These are phyloP conservation scores for Fraxinus velutina DNA, from an alignment of 305 asterid species.

Conservation along the genomic window DNA sequence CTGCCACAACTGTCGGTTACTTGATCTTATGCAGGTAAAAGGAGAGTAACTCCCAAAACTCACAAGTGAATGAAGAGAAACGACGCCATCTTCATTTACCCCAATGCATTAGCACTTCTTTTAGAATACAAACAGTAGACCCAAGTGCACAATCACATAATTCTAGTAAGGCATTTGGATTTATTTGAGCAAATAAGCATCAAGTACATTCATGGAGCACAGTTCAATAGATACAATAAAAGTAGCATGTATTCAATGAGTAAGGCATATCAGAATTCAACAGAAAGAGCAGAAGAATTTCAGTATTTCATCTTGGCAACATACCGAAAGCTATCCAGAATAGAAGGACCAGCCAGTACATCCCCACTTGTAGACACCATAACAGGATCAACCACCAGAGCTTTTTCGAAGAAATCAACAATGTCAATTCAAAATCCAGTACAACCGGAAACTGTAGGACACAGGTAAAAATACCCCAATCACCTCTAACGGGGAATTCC, in stretches of 20 bases:
- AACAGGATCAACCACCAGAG: constrained; percentile 97
- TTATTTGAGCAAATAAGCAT: neutral
- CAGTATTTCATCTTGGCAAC: constrained; percentile 13
- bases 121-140: neutral
- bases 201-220: neutral
- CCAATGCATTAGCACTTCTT: neutral
- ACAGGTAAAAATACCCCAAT: neutral
- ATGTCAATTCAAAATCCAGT: constrained; percentile 23
- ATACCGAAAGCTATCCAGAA: constrained; percentile 66
- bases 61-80: neutral
- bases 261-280: neutral
- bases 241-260: neutral
- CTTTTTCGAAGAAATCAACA: constrained; percentile 48
- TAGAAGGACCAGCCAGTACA: constrained; percentile 64
- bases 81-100: neutral
- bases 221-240: neutral
- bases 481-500: constrained; percentile 73
- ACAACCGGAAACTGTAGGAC: neutral
- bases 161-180: neutral
- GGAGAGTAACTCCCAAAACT: neutral
- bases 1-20: neutral
- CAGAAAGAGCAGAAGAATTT: neutral
- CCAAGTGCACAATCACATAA: neutral
- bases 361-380: constrained; percentile 97
- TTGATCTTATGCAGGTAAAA: neutral